Base-by-base conservation (phyloP, 768 basidiomycete genomes). In the Daedaleopsis sinensis region DNA sequence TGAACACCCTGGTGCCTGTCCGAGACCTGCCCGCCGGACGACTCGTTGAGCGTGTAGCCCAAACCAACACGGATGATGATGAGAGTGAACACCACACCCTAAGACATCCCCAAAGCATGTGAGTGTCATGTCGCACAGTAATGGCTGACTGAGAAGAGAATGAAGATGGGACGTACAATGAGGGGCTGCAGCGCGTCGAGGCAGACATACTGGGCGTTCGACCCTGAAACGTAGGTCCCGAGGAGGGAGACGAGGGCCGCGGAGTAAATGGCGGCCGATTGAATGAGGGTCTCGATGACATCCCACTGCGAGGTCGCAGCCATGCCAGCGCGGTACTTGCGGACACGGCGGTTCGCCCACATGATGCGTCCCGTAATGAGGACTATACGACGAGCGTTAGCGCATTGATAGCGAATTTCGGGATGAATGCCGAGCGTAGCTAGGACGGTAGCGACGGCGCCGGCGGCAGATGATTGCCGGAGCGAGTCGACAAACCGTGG, bases 211-310 rank as follows among this genome's bases (percentile, higher is more conserved):
- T 59, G 62, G 47, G 58, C 44, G 46, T 63, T 63, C 5, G 63
- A 57, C 36, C 52, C 43, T 23, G 55, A 36, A 32, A 52, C 19
- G 32, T 56, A 64, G 10, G 58, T 64, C 19, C 44, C 52, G 24
- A 64, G 50, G 18, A 60, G 55, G 27, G 58, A 38, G n/a, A 51
- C 39, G 19, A 57, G 50, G 19, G 58, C 58, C 13, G 58, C 50
- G 15, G 63, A 59, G 24, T 64, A 64, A 6, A 64, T 52, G 2
- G 63, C 63, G 11, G 63, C 63, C 3, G 63, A 64, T 46, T 64
- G 63, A 6, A 64, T 53, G 36, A 64, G 59, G 16, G 55, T 49
- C 42, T 64, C 63, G 58, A 57, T 42, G 23, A 57, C 63, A 16
- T 49, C 44, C 47, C 55, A 50, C 15, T 64, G 44, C 27, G 58